Conservation (phyloP, 2,329 filamentous ascomycete genomes). For the Saccharata proteae region DNA sequence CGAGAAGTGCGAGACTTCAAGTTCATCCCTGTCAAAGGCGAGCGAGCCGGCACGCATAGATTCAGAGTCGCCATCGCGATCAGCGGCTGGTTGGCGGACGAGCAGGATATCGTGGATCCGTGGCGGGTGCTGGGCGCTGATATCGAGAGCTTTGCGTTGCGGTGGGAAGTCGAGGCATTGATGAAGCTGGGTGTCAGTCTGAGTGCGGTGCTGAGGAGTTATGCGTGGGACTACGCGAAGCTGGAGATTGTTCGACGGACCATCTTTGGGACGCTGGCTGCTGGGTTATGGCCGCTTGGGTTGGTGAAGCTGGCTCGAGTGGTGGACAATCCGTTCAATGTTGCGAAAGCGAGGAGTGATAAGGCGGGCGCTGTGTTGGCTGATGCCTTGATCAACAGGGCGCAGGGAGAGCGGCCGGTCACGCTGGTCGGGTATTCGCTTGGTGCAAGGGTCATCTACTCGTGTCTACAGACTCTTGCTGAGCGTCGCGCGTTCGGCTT, state of each 20-base stretch:
- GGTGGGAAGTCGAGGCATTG: constrained; percentile 71
- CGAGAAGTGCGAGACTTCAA: constrained; percentile 82
- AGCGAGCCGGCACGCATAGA: constrained; percentile 17
- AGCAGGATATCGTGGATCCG: constrained; percentile 59
- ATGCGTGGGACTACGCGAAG: constrained; percentile 69
- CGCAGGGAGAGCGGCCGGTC: constrained; percentile 71
- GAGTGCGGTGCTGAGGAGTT: constrained; percentile 62
- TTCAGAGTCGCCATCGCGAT: constrained; percentile 74
- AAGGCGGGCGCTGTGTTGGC: constrained; percentile 72
- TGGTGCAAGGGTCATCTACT: constrained; percentile 70
- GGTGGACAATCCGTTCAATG: constrained; percentile 71
- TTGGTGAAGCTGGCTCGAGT: constrained; percentile 39
- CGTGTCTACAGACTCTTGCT: constrained; percentile 65
- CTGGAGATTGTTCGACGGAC: constrained; percentile 58
- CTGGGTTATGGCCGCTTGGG: constrained; percentile 37
- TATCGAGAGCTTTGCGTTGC: constrained; percentile 68
- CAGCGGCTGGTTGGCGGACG: constrained; percentile 65
- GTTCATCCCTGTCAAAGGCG: constrained; percentile 58
- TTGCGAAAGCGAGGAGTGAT: constrained; percentile 63
- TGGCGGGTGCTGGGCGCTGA: constrained; percentile 66
- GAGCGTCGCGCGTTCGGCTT: constrained; percentile 71
- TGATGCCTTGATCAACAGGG: constrained; percentile 68
- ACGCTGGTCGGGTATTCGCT: constrained; percentile 73
- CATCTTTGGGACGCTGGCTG: constrained; percentile 33
- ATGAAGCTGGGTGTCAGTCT: constrained; percentile 68